Evolutionary conservation across 805 yeast genomes (phyloP).

Genomic region (Lachancea waltii): DNA sequence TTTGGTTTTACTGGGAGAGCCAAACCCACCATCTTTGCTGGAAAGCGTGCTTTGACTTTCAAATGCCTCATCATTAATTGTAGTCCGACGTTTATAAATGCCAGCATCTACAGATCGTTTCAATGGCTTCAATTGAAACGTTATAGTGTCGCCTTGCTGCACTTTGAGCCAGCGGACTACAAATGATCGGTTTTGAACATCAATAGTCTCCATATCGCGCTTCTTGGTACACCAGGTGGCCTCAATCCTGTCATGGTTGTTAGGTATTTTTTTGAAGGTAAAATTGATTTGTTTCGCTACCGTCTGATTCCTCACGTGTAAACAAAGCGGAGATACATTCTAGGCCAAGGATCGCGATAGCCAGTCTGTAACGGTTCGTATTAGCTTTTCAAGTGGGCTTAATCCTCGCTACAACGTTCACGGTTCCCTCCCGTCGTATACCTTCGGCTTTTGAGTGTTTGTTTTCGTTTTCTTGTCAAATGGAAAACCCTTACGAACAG

Average conservation of each 20-base stretch:
- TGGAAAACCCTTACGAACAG: constrained; percentile 86
- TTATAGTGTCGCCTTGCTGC: constrained; percentile 56
- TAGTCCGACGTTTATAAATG: constrained; percentile 25
- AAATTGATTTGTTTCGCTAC: too few relatives aligned
- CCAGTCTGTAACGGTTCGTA: too few relatives aligned
- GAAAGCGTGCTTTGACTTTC: background rate
- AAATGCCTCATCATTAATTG: constrained; percentile 7
- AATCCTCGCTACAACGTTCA: too few relatives aligned
- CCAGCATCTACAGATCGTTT: constrained; percentile 49
- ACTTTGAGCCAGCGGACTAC: constrained; percentile 87
- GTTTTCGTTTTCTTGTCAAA: too few relatives aligned
- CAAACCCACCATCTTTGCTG: background rate
- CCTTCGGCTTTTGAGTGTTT: too few relatives aligned
- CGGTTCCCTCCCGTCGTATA: too few relatives aligned
- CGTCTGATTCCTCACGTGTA: background rate
- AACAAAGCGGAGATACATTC: too few relatives aligned
- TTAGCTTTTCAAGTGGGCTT: too few relatives aligned
- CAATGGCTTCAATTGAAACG: constrained; percentile 78
- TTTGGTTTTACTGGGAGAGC: background rate
- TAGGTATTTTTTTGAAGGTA: too few relatives aligned
- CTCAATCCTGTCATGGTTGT: too few relatives aligned
- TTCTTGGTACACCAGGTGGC: too few relatives aligned
- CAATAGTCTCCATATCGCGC: constrained; percentile 72
- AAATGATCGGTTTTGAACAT: constrained; percentile 82
- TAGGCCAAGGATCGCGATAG: too few relatives aligned